Evolutionary conservation across 306 rosid genomes (phyloP).

Genomic region (Acacia acuminata): DNA sequence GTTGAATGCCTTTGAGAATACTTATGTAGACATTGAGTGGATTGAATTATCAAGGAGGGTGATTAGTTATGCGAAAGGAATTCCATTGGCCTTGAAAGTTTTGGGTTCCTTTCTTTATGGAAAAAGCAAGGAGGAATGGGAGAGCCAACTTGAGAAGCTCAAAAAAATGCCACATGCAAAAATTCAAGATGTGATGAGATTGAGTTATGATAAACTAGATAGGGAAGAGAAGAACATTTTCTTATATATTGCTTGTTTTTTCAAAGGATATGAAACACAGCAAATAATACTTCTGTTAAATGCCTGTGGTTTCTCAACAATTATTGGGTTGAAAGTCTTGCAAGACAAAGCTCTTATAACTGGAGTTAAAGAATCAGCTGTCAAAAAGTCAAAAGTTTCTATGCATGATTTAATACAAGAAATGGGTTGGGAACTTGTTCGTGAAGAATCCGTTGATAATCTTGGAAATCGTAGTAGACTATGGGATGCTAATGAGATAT

Average conservation of each 20-base stretch:
- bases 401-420: neutral
- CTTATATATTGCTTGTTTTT: neutral
- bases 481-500: neutral
- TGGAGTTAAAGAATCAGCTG: too few relatives aligned
- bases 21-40: neutral
- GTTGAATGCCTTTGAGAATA: neutral
- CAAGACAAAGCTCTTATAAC: neutral
- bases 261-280: neutral
- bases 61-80: neutral
- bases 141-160: neutral
- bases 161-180: neutral
- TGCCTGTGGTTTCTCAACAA: neutral
- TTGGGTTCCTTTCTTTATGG: neutral
- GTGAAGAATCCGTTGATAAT: neutral
- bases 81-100: neutral
- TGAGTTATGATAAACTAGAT: neutral
- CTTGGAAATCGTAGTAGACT: neutral
- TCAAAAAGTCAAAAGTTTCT: neutral
- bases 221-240: neutral
- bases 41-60: neutral
- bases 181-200: neutral
- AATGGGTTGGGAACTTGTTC: neutral
- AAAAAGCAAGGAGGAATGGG: neutral
- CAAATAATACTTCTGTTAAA: neutral
- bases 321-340: neutral